phyloP scores from a whole-genome alignment of 805 yeast genomes.

The Teunomyces barrocoloradensis region DNA sequence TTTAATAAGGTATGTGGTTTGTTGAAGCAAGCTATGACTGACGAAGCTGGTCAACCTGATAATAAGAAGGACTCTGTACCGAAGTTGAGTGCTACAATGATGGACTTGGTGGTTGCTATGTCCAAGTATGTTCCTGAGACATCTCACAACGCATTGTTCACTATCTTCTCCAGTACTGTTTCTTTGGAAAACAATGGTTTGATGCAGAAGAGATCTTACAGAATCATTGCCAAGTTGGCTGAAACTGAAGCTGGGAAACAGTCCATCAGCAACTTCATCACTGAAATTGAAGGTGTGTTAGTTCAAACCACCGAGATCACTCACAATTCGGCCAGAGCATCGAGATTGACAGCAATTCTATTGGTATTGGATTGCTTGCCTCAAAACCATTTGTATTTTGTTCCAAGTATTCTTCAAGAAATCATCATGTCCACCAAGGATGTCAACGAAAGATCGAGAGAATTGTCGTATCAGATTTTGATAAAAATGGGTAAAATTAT shows the following conservation, averaged over 20 bases:
- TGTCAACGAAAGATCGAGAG: slow-evolving; percentile 87
- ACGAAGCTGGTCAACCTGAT: slow-evolving; percentile 41
- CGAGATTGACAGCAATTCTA: slow-evolving; percentile 69
- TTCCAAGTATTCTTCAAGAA: slow-evolving; percentile 82
- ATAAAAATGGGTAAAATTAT: slow-evolving; percentile 79
- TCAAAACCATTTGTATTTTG: slow-evolving; percentile 60
- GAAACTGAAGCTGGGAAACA: slow-evolving; percentile 65
- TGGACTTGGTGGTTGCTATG: slow-evolving; percentile 88
- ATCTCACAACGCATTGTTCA: slow-evolving; percentile 68
- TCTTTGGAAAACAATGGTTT: slow-evolving; percentile 52
- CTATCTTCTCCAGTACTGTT: slow-evolving; percentile 74
- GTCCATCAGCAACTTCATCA: slow-evolving; percentile 51
- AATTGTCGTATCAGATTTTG: slow-evolving; percentile 69
- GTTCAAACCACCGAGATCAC: slow-evolving; percentile 56
- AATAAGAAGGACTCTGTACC: slow-evolving; percentile 36
- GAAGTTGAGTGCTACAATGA: slow-evolving; percentile 73
- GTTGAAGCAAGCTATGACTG: slow-evolving; percentile 70
- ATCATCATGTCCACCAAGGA: slow-evolving; percentile 89
- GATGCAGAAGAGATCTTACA: slow-evolving; percentile 86
- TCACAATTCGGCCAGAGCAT: slow-evolving; percentile 72
- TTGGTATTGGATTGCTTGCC: slow-evolving; percentile 65
- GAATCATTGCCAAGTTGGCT: slow-evolving; percentile 66
- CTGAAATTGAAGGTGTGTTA: slow-evolving; percentile 59
- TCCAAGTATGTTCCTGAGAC: slow-evolving; percentile 74
- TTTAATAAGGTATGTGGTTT: slow-evolving; percentile 84